These are phyloP conservation scores for Xylaria polymorpha DNA, from an alignment of 2,329 filamentous ascomycete genomes.

Conservation along the genomic window DNA sequence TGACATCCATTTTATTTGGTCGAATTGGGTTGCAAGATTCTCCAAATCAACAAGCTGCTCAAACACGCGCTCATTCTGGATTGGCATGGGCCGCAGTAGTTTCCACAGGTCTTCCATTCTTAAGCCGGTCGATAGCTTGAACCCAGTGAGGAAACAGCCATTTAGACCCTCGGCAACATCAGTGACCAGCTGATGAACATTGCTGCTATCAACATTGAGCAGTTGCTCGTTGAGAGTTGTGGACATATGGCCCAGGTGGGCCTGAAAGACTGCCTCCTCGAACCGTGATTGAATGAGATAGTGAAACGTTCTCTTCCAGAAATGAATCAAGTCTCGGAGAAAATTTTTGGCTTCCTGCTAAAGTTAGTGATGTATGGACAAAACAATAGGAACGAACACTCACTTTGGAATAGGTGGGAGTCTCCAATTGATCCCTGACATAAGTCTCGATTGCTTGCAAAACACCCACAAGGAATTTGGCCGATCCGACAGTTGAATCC, in stretches of 20 bases:
- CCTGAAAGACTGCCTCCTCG: slow-evolving; percentile 73
- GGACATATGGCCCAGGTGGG: slow-evolving; percentile 66
- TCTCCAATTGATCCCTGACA: slow-evolving; percentile 51
- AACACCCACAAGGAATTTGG: slow-evolving; percentile 61
- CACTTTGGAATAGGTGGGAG: slow-evolving; percentile 50
- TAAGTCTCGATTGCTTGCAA: slow-evolving; percentile 58
- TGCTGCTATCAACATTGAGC: slow-evolving; percentile 41
- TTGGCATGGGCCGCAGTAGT: slow-evolving; percentile 71
- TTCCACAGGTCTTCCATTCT: slow-evolving; percentile 86
- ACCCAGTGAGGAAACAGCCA: slow-evolving; percentile 73
- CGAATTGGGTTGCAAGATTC: slow-evolving; percentile 68
- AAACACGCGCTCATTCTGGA: slow-evolving; percentile 60
- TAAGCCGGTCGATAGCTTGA: slow-evolving; percentile 78
- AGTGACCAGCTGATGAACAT: slow-evolving; percentile 54
- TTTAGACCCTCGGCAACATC: slow-evolving; percentile 58
- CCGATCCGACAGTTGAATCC: slow-evolving; percentile 69
- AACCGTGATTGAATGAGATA: slow-evolving; percentile 61
- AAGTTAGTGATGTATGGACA: slow-evolving; percentile 24
- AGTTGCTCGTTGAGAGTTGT: slow-evolving; percentile 55
- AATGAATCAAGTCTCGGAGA: slow-evolving; percentile 60
- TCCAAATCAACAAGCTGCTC: slow-evolving; percentile 64
- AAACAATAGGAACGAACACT: slow-evolving; percentile 28
- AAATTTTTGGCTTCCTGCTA: slow-evolving; percentile 49
- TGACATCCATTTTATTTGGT: slow-evolving; percentile 69
- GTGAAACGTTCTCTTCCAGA: slow-evolving; percentile 65